Evolutionary conservation across 495 filamentous ascomycete genomes (phyloP), one percentile per base, ranked within the genome.

Genomic region (Aspergillus haitiensis): DNA sequence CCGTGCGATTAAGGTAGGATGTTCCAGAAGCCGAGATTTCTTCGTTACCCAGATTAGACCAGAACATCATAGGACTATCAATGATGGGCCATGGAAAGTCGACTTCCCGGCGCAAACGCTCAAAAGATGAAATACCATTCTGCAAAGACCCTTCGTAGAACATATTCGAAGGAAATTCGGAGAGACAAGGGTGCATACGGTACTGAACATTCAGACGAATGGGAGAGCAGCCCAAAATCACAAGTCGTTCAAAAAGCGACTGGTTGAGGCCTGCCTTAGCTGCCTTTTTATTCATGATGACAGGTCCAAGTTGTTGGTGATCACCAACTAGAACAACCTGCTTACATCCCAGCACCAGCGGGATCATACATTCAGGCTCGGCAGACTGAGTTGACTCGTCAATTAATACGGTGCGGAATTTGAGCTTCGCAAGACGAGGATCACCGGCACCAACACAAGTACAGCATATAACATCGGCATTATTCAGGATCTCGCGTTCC

Each of bases 261-360:
- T 98, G 95, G 72, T 98, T 97, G 27, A 99, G 78, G 61, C 94
- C 94, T 55, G 94, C 94, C 74, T 97, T 97, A 62, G 94, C 94
- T 4, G 94, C 94, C 74, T 97, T 98, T 84, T 99, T 99, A 82
- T 98, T 98, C 95, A 99, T 99, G 72, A 99, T 97, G 66, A 99
- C 94, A 8, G 94, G 94, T 0, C 94, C 94, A 58, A 99, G 86
- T 73, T 99, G 94, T 72, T 97, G 95, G 74, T 99, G 95, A 75
- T 99, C 94, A 59, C 94, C 94, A 50, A 99, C 94, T 16, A 99
- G 84, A 4, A 99, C 94, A 34, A 96, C 92, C 70, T 99, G 94
- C 79, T 98, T 99, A 80, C 94, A 98, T 34, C 94, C 95, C 7
- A 99, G 81, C 45, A 99, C 94, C 45, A 99, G 78, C 18, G 94